Evolutionary conservation across 768 basidiomycete genomes (phyloP).

Genomic region (Tricholoma flavovirens): DNA sequence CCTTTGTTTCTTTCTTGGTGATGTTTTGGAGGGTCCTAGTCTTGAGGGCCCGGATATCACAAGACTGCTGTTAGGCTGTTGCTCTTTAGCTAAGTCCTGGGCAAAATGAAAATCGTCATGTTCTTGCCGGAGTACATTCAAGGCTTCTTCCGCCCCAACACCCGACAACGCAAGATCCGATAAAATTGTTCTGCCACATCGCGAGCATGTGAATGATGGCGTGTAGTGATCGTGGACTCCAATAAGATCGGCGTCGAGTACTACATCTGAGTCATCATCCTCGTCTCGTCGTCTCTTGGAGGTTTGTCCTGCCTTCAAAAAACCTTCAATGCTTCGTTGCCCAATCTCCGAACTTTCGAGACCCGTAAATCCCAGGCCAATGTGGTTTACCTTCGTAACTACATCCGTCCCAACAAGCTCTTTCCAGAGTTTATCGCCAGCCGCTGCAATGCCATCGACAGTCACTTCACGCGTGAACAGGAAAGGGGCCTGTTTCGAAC

Average conservation of each 20-base stretch:
- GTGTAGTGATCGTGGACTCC: constrained; percentile 1
- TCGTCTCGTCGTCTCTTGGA: constrained; percentile 37
- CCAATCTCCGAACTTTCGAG: constrained; percentile 72
- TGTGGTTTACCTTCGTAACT: constrained; percentile 62
- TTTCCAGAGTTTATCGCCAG: constrained; percentile 80
- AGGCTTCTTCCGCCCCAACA: constrained; percentile 28
- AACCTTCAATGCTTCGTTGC: constrained; percentile 84
- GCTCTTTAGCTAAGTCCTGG: constrained; percentile 56
- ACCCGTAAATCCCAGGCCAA: constrained; percentile 72
- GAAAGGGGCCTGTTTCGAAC: constrained; percentile 84
- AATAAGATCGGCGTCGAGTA: background rate
- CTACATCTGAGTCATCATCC: constrained; percentile 9
- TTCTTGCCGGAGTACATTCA: constrained; percentile 51
- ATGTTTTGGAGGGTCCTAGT: constrained; percentile 5
- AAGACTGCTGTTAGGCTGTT: constrained; percentile 15
- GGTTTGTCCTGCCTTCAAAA: constrained; percentile 48
- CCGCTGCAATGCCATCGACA: constrained; percentile 69
- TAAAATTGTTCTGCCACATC: constrained; percentile 47
- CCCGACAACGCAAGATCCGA: constrained; percentile 20
- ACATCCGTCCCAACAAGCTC: constrained; percentile 63
- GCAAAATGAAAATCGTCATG: constrained; percentile 92
- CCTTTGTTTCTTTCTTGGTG: constrained; percentile 16
- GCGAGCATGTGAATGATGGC: constrained; percentile 48
- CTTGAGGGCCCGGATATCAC: constrained; percentile 13
- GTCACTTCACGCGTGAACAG: constrained; percentile 73